Evolutionary conservation across 441 rosid species (phyloP), one percentile per base, ranked within the genome.

Genomic region (Gossypium davidsonii): DNA sequence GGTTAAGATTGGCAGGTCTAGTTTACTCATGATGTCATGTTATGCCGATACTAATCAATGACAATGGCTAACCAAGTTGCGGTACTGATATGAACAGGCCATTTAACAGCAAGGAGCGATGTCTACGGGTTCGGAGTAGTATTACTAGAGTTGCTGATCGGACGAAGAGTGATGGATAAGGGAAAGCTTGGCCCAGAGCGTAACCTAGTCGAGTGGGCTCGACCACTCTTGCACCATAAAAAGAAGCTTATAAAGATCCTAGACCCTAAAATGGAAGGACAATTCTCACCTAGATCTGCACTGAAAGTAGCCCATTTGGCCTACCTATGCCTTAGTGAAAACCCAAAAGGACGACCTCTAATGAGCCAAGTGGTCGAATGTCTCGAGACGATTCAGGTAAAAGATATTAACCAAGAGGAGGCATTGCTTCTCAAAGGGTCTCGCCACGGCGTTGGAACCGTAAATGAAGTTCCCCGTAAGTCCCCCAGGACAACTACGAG

Each of bases 121-220:
- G 92, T 93, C 72, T 95, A 92, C 74, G 99, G 98, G 57, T 95
- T 90, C 34, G 99, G 99, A 52, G 98, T 92, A 63, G 97, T 95
- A 77, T 83, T 92, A 18, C 93, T 95, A 3, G 99, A 95, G 87
- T 82, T 92, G 92, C 98, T 95, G n/a, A 88, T 92, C 21, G 98
- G 99, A 79, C 87, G 93, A 80, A 89, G 90, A 67, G 99, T 98
- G 3, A 83, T 92, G 89, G 99, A 95, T 84, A 92, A 92, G 87
- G 87, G 92, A 78, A 84, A 93, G 72, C 92, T 98, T 51, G 86
- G 95, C 81, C 84, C 89, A 73, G 98, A 93, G 74, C 97, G 90
- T 82, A 95, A 91, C 85, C 80, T 95, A 67, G 99, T 95, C 15
- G 99, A 95, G 73, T 95, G 99, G 99, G 99, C 98, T 4, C 85